phyloP scores from a whole-genome alignment of 805 yeast genomes.

The Candida dajiaensis region DNA sequence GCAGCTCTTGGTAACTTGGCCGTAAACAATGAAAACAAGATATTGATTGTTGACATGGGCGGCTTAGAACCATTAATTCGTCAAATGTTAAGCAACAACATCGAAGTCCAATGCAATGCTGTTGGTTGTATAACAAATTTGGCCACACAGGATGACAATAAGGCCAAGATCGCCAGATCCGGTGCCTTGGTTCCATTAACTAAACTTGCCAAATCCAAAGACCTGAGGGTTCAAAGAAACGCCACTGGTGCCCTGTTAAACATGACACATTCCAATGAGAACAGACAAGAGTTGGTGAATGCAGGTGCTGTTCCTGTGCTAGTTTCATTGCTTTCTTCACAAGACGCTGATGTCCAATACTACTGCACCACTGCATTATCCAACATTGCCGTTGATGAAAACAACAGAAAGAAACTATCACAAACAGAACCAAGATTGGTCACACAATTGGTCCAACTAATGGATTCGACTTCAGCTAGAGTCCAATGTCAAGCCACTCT shows the following conservation, averaged over 20 bases:
- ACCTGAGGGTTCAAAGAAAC: conserved; percentile 93
- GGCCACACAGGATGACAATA: conserved; percentile 97
- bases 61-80: conserved; percentile 93
- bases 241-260: conserved; percentile 97
- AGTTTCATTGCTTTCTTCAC: conserved; percentile 76
- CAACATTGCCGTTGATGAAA: conserved; percentile 94
- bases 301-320: conserved; percentile 98
- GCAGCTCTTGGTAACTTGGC: conserved; percentile 98
- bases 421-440: conserved; percentile 92
- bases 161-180: conserved; percentile 89
- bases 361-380: conserved; percentile 97
- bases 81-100: conserved; percentile 96
- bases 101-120: conserved; percentile 98
- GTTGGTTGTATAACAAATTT: conserved; percentile 97
- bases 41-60: conserved; percentile 94
- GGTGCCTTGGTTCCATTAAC: conserved; percentile 96
- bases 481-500: conserved; percentile 98
- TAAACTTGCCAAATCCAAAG: conserved; percentile 88
- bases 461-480: conserved; percentile 91
- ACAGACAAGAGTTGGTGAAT: conserved; percentile 91
- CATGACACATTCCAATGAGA: conserved; percentile 97
- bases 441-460: conserved; percentile 75
- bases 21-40: conserved; percentile 90
- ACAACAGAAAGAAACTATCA: conserved; percentile 80
- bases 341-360: conserved; percentile 96